Base-by-base conservation (phyloP, 176 grass and related monocot genomes). In the Oryza meridionalis region DNA sequence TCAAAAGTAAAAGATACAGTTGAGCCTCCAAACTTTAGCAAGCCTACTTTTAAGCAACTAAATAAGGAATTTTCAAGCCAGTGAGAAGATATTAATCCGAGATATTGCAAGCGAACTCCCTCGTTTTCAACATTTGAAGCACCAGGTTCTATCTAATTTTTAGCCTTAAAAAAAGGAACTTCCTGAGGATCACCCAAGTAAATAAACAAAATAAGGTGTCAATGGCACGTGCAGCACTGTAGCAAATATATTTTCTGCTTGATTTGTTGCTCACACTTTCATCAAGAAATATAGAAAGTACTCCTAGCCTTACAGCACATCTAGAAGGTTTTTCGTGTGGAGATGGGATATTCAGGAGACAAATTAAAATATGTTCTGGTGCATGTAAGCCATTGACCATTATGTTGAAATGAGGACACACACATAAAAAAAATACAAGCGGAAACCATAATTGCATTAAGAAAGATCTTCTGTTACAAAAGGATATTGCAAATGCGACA, bases 51-150 rank as follows among this genome's bases (percentile, higher is more conserved):
- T 79, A 46, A 64, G 32, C 38, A 35, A 73, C n/a, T 29, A 77
- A 58, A 58, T 58, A 58, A 69, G 26, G 47, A 76, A 69, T 61
- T 76, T 77, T 76, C 32, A 46, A 76, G 42, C 15, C 71, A 75
- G 0, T 26, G 29, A 37, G 64, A 69, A 50, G 11, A 65, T 26
- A 75, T 77, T 64, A 46, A 81, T 75, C 68, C 43, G 59, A 38
- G 72, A 64, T 29, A 53, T 62, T 31, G 61, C 47, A 71, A 15
- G 22, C 35, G 3, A 73, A 86, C 22, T 25, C 53, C 37, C 17
- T 37, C 6, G 17, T 64, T 49, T 72, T 44, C 22, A 75, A 75
- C 43, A 42, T 59, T 6, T 44, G n/a, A 62, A 59, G 6, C 29
- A 33, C 47, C 47, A n/a, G 35, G 45, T 61, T 81, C 46, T 53